Evolutionary conservation across 2,329 filamentous ascomycete genomes (phyloP).

Genomic region (Penicillium sp.): DNA sequence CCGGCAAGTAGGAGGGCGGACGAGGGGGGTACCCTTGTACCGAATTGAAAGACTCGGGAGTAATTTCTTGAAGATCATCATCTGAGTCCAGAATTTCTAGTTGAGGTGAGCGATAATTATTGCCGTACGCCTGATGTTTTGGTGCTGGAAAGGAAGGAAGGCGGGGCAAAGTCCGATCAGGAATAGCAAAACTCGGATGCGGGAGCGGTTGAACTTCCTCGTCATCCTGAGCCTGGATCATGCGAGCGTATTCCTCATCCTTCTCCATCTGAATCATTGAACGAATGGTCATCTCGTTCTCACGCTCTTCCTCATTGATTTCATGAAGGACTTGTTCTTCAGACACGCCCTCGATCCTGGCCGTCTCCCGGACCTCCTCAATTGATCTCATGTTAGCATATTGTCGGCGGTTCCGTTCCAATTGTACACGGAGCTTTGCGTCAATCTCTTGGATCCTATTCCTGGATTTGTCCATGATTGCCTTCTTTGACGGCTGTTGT

Average conservation of each 20-base stretch:
- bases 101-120: background rate
- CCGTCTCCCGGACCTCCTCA: constrained; percentile 2
- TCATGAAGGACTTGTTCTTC: constrained; percentile 14
- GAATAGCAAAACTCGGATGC: background rate
- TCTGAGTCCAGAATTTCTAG: background rate
- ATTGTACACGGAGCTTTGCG: background rate
- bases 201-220: background rate
- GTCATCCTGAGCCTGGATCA: constrained; percentile 30
- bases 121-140: background rate
- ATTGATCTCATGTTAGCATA: constrained; percentile 9
- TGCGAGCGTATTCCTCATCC: constrained; percentile 41
- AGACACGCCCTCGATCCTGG: background rate
- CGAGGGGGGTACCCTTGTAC: background rate
- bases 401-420: constrained; percentile 1
- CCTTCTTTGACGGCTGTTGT: constrained; percentile 13
- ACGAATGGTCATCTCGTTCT: constrained; percentile 11
- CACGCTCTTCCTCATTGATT: constrained; percentile 31
- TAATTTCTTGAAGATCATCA: constrained; percentile 33
- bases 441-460: constrained; percentile 8
- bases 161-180: background rate
- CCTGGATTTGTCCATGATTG: constrained; percentile 3
- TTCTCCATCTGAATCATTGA: constrained; percentile 15
- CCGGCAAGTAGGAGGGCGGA: background rate
- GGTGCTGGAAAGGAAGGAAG: background rate
- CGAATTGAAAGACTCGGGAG: background rate